Conservation (phyloP, 768 basidiomycete genomes). For the Phanerochaete carnosa region DNA sequence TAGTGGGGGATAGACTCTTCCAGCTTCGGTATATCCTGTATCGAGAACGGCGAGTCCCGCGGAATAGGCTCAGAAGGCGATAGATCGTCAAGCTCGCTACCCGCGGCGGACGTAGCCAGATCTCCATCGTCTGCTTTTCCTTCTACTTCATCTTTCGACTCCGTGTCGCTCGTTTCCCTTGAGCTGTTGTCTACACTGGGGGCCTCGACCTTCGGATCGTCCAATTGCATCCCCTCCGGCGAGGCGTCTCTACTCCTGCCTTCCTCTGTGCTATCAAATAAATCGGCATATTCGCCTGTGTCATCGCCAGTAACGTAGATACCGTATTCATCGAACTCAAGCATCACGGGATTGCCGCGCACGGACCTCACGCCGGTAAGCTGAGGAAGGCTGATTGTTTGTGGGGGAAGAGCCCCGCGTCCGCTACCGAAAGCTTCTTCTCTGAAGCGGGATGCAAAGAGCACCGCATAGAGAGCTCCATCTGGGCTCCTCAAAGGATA, state of each 20-base stretch:
- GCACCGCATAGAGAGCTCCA: not conserved
- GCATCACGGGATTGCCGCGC: not conserved
- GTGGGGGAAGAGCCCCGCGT: not conserved
- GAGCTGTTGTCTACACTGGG: too few species aligned
- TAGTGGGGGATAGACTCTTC: conserved; percentile 24
- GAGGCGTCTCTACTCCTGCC: not conserved
- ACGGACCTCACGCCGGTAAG: not conserved
- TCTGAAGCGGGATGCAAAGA: not conserved
- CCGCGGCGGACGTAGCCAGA: too few species aligned
- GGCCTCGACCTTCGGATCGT: too few species aligned
- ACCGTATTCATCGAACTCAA: not conserved
- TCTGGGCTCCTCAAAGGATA: not conserved
- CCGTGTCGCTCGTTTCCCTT: too few species aligned
- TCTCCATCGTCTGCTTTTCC: too few species aligned
- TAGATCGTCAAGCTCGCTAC: not conserved
- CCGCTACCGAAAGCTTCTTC: not conserved
- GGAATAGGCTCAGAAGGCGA: not conserved
- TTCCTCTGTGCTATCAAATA: not conserved
- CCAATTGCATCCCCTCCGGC: not conserved
- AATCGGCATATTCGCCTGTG: not conserved
- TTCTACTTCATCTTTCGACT: too few species aligned
- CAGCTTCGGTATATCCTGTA: conserved; percentile 21
- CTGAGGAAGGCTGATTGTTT: not conserved
- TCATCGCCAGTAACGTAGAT: not conserved
- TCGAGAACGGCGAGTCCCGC: conserved; percentile 5